A percentile compares a stretch with the other conserved stretches of the same genome.
phyloP scores from a whole-genome alignment of 2,329 filamentous ascomycete species.

The Plenodomus biglobosus region DNA sequence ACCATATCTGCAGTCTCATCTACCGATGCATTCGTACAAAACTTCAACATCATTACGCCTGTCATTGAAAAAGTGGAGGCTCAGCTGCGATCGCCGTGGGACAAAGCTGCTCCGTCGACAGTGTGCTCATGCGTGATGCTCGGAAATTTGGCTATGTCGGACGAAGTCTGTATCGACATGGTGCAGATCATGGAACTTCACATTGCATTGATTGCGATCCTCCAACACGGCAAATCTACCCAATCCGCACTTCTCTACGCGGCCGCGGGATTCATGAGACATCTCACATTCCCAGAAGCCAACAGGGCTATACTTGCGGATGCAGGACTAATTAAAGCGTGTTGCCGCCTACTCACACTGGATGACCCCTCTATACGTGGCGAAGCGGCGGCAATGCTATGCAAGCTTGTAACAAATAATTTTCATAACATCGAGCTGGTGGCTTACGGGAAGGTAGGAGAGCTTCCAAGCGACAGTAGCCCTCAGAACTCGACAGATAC shows the following conservation, averaged over 20 bases:
- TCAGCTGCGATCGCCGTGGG: constrained; percentile 21
- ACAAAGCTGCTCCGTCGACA: constrained; percentile 25
- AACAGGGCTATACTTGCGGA: constrained; percentile 36
- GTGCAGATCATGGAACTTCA: constrained; percentile 39
- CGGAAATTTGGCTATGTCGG: constrained; percentile 44
- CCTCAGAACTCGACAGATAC: constrained; percentile 19
- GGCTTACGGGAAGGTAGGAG: constrained; percentile 23
- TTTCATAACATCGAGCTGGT: constrained; percentile 35
- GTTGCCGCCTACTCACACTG: constrained; percentile 29
- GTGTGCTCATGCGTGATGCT: constrained; percentile 43
- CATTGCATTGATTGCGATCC: constrained; percentile 29
- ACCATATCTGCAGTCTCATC: constrained; percentile 38
- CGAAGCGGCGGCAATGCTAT: constrained; percentile 39
- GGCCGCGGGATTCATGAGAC: constrained; percentile 41
- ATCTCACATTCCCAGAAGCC: constrained; percentile 39
- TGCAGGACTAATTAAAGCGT: constrained; percentile 36
- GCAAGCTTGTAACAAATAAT: constrained; percentile 38
- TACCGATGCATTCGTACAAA: constrained; percentile 36
- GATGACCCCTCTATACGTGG: constrained; percentile 38
- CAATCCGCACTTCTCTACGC: constrained; percentile 40
- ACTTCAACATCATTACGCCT: constrained; percentile 28
- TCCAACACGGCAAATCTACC: constrained; percentile 18
- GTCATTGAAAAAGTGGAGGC: constrained; percentile 32
- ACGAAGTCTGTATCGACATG: constrained; percentile 39
- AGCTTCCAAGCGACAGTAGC: constrained; percentile 13